Base-by-base conservation (phyloP, 805 yeast genomes). In the Suhomyces emberorum region DNA sequence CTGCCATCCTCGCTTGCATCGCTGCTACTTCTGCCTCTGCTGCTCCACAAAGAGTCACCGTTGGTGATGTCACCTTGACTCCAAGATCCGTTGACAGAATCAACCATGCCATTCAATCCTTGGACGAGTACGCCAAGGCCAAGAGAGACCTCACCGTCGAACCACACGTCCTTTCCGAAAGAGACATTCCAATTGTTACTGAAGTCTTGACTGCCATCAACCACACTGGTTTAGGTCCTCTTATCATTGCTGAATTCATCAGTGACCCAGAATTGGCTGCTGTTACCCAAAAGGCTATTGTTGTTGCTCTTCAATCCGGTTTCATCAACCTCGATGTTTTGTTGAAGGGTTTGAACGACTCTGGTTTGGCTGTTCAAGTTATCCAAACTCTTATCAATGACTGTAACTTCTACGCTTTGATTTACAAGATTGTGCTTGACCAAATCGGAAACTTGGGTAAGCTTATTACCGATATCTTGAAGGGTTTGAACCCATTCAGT, bases 111-210 rank as follows among this genome's bases (percentile, higher is more conserved):
- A 50, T 65, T 43, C 55, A 52, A 17, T 37, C 42, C 24, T 48
- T 67, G 44, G 41, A 65, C 30, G 48, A 48, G 10, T 55, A 47
- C 49, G 47, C 48, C 11, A 20, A 20, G 22, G 53, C 47, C 31
- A 64, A 63, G 46, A 62, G 70, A 55, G 54, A 51, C 31, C 8
- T 20, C 8, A 32, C 43, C 33, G 26, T 42, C 34, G 14, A 43
- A 8, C 21, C 17, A 10, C 52, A 44, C 21, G 65, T 63, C 38
- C 42, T 64, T 9, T 50, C 51, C 14, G 51, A 54, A 27, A 67
- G 73, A 62, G 72, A 63, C 38, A 51, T 51, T 38, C 58, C 60
- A 32, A 65, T 63, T 44, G 69, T 67, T 24, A 67, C 73, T 25
- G 63, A 63, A 41, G 54, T 67, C 27, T 62, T 67, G 49, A 50